These are phyloP conservation scores for Nakazawaea ambrosiae DNA, from an alignment of 805 yeast genomes.

Conservation along the genomic window DNA sequence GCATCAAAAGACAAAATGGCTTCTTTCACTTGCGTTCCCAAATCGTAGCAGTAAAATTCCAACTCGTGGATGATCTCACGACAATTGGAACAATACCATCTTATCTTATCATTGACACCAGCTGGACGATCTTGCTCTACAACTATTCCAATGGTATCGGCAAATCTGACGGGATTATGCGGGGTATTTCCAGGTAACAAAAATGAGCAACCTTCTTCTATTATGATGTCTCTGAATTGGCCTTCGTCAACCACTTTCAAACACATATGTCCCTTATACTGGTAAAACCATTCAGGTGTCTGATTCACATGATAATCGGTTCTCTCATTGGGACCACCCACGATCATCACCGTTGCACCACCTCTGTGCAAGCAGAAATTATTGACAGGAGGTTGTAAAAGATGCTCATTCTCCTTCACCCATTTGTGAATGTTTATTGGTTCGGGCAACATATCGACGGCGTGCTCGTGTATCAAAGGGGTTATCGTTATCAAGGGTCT, in stretches of 20 bases:
- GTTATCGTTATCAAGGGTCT: background rate
- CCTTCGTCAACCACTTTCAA: conserved; percentile 78
- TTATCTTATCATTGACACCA: conserved; percentile 59
- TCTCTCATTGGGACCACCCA: conserved; percentile 93
- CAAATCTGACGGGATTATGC: conserved; percentile 84
- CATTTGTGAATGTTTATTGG: conserved; percentile 79
- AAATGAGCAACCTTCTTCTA: conserved; percentile 84
- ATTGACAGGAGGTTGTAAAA: conserved; percentile 87
- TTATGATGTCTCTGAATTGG: conserved; percentile 64
- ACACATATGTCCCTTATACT: conserved; percentile 80
- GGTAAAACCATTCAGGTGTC: conserved; percentile 91
- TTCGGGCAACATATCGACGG: conserved; percentile 44
- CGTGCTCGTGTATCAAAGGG: background rate
- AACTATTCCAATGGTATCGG: conserved; percentile 82
- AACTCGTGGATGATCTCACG: conserved; percentile 56
- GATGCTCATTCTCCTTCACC: conserved; percentile 68
- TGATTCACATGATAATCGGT: conserved; percentile 92
- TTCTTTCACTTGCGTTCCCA: conserved; percentile 85
- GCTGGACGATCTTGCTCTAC: conserved; percentile 88
- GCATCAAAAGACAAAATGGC: conserved; percentile 69
- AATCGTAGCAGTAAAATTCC: conserved; percentile 67
- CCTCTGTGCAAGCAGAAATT: conserved; percentile 87
- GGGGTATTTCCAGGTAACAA: conserved; percentile 80
- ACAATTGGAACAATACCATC: conserved; percentile 86
- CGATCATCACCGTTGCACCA: conserved; percentile 91